A percentile compares a stretch with the other conserved stretches of the same genome.
Conservation (phyloP, 192 early-diverging fungal genomes). For the Allomyces arbusculus region DNA sequence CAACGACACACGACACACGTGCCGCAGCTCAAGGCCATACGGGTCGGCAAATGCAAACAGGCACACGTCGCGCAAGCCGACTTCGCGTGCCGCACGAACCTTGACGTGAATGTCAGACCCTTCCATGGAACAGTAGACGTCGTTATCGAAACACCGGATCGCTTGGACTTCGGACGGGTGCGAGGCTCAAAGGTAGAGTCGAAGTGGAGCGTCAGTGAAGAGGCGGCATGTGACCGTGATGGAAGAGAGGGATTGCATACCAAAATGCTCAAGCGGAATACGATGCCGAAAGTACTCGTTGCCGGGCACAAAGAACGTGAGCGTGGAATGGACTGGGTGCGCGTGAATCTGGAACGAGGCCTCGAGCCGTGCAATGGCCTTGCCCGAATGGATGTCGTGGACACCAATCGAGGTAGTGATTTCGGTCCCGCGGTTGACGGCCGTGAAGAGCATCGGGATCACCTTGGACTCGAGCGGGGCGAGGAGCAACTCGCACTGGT, state of each 20-base stretch:
- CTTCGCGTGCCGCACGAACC: too few relatives aligned
- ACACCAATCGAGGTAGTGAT: neutral
- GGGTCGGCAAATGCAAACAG: neutral
- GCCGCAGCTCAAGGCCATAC: neutral
- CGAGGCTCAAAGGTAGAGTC: too few relatives aligned
- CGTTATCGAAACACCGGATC: neutral
- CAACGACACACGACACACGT: neutral
- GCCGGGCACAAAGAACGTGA: neutral
- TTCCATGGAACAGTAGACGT: neutral
- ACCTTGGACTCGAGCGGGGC: neutral
- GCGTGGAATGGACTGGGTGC: neutral
- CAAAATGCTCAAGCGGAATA: neutral
- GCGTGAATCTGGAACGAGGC: neutral
- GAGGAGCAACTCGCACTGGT: neutral
- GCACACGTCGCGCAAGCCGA: too few relatives aligned
- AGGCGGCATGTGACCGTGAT: neutral
- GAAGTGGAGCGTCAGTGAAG: neutral
- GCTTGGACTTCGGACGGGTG: neutral
- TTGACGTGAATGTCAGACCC: too few relatives aligned
- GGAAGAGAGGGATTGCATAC: neutral
- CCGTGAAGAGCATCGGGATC: neutral
- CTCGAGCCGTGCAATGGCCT: neutral
- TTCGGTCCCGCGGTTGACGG: neutral
- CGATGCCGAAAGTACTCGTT: neutral
- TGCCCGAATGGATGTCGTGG: neutral